Conservation (phyloP, 2,329 filamentous ascomycete species). For the Aureobasidium sp. region DNA sequence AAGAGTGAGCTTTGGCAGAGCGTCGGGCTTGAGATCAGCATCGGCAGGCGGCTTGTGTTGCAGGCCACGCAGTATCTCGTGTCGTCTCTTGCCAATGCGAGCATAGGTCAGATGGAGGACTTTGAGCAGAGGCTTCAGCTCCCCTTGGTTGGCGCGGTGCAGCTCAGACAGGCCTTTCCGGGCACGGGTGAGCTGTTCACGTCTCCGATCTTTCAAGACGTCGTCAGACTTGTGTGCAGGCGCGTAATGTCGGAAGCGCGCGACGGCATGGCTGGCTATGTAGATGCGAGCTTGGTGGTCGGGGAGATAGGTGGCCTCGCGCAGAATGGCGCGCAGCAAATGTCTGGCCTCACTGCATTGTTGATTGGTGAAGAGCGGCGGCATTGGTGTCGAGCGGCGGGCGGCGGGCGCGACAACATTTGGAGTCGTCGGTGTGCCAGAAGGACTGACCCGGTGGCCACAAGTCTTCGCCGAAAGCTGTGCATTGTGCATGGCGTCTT, state of each 20-base stretch:
- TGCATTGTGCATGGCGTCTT: background rate
- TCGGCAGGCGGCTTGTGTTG: background rate
- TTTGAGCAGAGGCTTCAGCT: constrained; percentile 43
- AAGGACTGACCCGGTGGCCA: background rate
- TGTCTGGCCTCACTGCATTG: constrained; percentile 30
- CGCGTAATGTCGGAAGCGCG: constrained; percentile 42
- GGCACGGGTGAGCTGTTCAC: constrained; percentile 25
- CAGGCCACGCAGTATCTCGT: constrained; percentile 39
- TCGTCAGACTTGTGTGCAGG: constrained; percentile 18
- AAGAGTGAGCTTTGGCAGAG: constrained; percentile 31
- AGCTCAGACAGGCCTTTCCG: constrained; percentile 41
- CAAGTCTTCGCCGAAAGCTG: constrained; percentile 7
- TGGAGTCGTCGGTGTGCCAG: background rate
- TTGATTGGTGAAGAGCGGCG: background rate
- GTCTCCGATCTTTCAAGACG: background rate
- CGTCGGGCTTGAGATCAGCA: background rate
- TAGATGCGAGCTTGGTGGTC: constrained; percentile 48
- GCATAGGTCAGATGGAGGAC: constrained; percentile 52
- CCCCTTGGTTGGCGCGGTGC: constrained; percentile 50
- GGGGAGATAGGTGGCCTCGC: constrained; percentile 55
- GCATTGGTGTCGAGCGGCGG: background rate
- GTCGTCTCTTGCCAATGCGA: constrained; percentile 46
- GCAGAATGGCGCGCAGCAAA: constrained; percentile 50
- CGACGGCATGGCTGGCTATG: constrained; percentile 42
- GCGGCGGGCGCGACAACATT: background rate